Base-by-base conservation (phyloP, 805 yeast genomes). In the Hanseniaspora pseudoguilliermondii region DNA sequence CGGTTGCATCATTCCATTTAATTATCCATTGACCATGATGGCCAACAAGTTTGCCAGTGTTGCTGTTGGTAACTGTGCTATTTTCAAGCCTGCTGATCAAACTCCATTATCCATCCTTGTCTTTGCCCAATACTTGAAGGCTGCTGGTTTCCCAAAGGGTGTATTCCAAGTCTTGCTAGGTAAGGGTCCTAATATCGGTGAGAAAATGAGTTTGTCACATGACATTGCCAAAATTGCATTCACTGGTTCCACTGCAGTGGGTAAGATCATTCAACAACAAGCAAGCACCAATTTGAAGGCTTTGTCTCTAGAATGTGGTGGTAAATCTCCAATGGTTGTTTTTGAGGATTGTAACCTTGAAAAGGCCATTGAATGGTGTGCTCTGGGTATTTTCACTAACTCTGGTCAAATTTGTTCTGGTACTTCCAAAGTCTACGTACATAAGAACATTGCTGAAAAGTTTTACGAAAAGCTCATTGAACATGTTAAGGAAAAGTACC, bases 341-440 rank as follows among this genome's bases (percentile, higher is more conserved):
- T 75, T 76, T 62, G 73, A 71, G 34, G 79, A 76, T 60, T 76
- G 77, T 18, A 72, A 75, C 61, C 59, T 76, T 25, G 76, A 73
- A 1, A 70, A 69, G 58, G 78, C 79, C 42, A 71, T 73, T 35
- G 73, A 76, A 60, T 78, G 81, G 77, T 76, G 76, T 4, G 76
- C 73, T 49, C 63, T 72, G 58, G 83, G 82, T 63, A 78, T 79
- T 59, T 79, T 79, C 71, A 74, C 71, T 69, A 80, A 80, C 69
- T 73, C 79, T 63, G 84, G 84, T 60, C 83, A 80, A 68, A 81
- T 80, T 59, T 80, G 84, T 67, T 77, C 82, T 50, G 83, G 83
- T 55, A 80, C 83, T 57, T 78, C 83, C 23, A 74, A 83, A 69
- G 69, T 79, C 49, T 78, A 77, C 61, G 71, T 80, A 57, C 83